Evolutionary conservation across 2,329 filamentous ascomycete genomes (phyloP).

Genomic region (Paraphaeosphaeria sporulosa): DNA sequence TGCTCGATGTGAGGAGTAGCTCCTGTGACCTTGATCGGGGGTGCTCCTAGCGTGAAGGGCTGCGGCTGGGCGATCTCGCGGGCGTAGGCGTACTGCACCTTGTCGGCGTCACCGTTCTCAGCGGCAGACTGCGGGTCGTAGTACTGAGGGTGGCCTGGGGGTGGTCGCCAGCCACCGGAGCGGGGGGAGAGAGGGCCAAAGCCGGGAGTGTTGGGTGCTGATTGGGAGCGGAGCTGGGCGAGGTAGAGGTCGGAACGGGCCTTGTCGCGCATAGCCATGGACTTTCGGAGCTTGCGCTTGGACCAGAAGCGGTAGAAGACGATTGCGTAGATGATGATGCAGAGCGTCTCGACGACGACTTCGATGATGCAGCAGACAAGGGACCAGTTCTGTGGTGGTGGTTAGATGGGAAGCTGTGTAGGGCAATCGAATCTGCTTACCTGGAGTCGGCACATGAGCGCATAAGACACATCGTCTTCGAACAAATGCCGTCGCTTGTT

Average conservation of each 20-base stretch:
- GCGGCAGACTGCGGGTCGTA: constrained; percentile 57
- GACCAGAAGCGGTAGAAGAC: constrained; percentile 98
- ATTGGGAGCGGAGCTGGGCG: constrained; percentile 72
- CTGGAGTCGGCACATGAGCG: constrained; percentile 87
- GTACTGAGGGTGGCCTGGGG: constrained; percentile 52
- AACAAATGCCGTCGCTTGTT: constrained; percentile 84
- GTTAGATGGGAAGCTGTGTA: constrained; percentile 19
- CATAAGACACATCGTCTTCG: constrained; percentile 82
- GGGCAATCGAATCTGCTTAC: constrained; percentile 54
- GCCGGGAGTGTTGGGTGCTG: constrained; percentile 92
- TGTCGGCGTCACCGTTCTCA: constrained; percentile 59
- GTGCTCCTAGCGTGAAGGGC: constrained; percentile 86
- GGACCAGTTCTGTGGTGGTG: constrained; percentile 77
- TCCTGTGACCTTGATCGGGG: constrained; percentile 78
- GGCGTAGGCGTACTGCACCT: constrained; percentile 48
- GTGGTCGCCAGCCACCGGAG: constrained; percentile 59
- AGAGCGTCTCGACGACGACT: constrained; percentile 88
- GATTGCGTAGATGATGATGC: constrained; percentile 89
- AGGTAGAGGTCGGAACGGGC: constrained; percentile 96
- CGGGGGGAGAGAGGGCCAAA: constrained; percentile 73
- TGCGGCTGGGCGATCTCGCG: constrained; percentile 58
- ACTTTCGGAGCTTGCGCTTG: constrained; percentile 93
- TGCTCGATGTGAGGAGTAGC: constrained; percentile 76
- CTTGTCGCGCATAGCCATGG: constrained; percentile 94
- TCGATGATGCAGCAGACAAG: constrained; percentile 98